Percentiles rank a stretch among this genome's conserved stretches.
These are phyloP conservation scores for Suillus americanus DNA, from an alignment of 768 basidiomycete genomes.

Conservation along the genomic window DNA sequence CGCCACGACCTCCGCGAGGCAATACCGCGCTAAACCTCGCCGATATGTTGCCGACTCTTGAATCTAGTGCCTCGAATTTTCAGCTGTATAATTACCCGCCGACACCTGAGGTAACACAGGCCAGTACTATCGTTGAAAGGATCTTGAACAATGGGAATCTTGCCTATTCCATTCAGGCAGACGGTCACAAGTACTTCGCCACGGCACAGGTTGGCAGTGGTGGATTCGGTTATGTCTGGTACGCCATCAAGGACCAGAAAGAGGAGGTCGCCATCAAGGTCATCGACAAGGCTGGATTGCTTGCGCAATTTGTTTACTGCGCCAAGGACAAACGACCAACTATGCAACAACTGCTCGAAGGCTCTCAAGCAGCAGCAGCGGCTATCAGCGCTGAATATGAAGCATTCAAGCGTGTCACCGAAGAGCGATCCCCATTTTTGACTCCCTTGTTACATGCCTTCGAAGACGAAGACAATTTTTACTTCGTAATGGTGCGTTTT, in stretches of 20 bases:
- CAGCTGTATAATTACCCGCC: neutral
- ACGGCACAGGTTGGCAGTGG: slow-evolving; percentile 9
- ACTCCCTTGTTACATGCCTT: slow-evolving; percentile 14
- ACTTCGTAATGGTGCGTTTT: slow-evolving; percentile 15
- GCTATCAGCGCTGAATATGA: neutral
- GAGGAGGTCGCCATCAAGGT: slow-evolving; percentile 15
- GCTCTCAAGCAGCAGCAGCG: neutral
- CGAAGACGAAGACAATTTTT: slow-evolving; percentile 12
- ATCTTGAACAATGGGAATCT: neutral
- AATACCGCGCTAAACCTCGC: too few species aligned
- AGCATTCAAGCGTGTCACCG: slow-evolving; percentile 2
- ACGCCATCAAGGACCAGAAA: slow-evolving; percentile 6
- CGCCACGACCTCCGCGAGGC: neutral
- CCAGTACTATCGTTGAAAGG: neutral
- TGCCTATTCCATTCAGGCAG: slow-evolving; percentile 3
- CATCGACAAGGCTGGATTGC: slow-evolving; percentile 4
- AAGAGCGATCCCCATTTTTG: slow-evolving; percentile 11
- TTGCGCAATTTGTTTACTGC: neutral
- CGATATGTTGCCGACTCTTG: neutral
- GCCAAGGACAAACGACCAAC: neutral
- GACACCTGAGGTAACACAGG: neutral
- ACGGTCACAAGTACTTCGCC: slow-evolving; percentile 3
- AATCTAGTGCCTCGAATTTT: neutral
- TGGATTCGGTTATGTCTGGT: slow-evolving; percentile 12
- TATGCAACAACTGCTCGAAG: neutral